Evolutionary conservation across 257 asterid species (phyloP).

Genomic region (Solanum rostratum): DNA sequence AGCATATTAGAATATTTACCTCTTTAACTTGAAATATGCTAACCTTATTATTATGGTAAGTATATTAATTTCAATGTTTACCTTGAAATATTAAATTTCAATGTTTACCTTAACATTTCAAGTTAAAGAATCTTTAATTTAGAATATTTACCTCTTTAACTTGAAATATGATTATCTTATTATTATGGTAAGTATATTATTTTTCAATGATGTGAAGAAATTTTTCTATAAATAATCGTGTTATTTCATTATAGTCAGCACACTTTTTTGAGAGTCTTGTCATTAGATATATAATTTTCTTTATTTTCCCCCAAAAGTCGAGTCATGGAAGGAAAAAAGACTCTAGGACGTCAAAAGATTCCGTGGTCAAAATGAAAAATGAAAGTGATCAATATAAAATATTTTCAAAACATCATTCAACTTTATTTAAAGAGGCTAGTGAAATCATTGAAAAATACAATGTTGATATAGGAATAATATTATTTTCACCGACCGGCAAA

Average conservation of each 20-base stretch:
- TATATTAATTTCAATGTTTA: neutral
- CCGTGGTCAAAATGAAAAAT: slow-evolving; percentile 4
- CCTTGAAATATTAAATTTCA: too few relatives aligned
- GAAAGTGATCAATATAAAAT: slow-evolving; percentile 12
- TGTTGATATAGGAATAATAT: slow-evolving; percentile 14
- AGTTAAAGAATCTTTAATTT: too few relatives aligned
- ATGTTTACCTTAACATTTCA: neutral
- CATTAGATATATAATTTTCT: neutral
- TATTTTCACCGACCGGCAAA: slow-evolving; percentile 24
- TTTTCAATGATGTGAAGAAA: too few relatives aligned
- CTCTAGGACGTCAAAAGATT: slow-evolving; percentile 22
- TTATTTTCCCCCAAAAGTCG: neutral
- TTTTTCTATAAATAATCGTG: neutral
- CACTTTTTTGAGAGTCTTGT: neutral
- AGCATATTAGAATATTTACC: neutral
- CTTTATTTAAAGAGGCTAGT: slow-evolving; percentile 19
- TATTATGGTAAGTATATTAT: neutral
- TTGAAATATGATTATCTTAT: neutral
- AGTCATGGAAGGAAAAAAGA: slow-evolving; percentile 1
- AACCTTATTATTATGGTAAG: neutral
- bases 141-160: neutral
- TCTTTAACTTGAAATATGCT: neutral
- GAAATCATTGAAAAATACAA: slow-evolving; percentile 16
- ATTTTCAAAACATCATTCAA: slow-evolving; percentile 18
- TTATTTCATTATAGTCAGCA: neutral